phyloP scores from a whole-genome alignment of 768 basidiomycete species.

The Chiua virens region DNA sequence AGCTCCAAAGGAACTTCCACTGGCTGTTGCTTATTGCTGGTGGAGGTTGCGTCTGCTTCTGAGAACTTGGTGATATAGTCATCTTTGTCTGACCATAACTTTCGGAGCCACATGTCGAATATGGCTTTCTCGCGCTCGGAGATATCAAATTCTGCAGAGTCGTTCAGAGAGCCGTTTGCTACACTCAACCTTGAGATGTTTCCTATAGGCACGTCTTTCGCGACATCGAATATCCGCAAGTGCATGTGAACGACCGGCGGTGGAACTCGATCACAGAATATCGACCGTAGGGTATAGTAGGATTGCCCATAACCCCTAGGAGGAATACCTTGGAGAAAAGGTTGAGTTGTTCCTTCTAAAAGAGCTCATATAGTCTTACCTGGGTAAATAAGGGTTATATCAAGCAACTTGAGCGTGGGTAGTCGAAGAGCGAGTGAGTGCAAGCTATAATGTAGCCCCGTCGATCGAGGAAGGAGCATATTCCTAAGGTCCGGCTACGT shows the following conservation, averaged over 20 bases:
- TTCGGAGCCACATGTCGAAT: slow-evolving; percentile 85
- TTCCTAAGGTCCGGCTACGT: slow-evolving; percentile 75
- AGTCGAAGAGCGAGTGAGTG: slow-evolving; percentile 78
- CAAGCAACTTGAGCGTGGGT: slow-evolving; percentile 77
- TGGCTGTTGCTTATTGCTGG: slow-evolving; percentile 21
- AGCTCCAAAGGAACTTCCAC: slow-evolving; percentile 63
- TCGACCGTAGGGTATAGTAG: slow-evolving; percentile 86
- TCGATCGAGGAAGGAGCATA: slow-evolving; percentile 87
- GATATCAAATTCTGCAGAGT: slow-evolving; percentile 46
- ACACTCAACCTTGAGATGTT: slow-evolving; percentile 42
- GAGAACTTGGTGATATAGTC: slow-evolving; percentile 66
- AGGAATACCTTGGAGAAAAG: slow-evolving; percentile 59
- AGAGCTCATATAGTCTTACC: slow-evolving; percentile 41
- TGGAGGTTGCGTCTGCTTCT: slow-evolving; percentile 48
- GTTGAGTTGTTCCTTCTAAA: background rate
- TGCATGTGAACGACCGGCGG: slow-evolving; percentile 90
- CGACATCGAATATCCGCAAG: slow-evolving; percentile 73
- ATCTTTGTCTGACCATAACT: slow-evolving; percentile 87
- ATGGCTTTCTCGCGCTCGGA: slow-evolving; percentile 54
- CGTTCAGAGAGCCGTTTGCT: slow-evolving; percentile 28
- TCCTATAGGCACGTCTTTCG: slow-evolving; percentile 67
- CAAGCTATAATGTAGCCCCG: slow-evolving; percentile 83
- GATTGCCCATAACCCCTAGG: slow-evolving; percentile 79
- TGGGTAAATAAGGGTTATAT: slow-evolving; percentile 90
- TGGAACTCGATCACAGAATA: slow-evolving; percentile 77